Base-by-base conservation (phyloP, 805 yeast genomes). In the Lachancea quebecensis region DNA sequence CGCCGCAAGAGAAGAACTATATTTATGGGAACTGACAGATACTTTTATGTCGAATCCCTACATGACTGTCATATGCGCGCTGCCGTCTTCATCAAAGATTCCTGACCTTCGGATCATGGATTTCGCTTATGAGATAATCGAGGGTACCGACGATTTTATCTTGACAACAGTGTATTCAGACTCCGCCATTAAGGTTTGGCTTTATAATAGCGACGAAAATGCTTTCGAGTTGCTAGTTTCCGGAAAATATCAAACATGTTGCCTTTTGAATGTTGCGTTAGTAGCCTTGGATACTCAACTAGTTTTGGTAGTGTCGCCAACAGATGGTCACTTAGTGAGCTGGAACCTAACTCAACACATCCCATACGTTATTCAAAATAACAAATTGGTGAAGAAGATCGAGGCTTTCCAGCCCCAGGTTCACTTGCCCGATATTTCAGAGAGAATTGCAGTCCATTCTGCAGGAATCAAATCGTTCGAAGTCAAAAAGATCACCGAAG, bases 71-170 rank as follows among this genome's bases (percentile, higher is more conserved):
- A 66, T 66, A 38, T 75, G 81, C 4, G 65, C 77, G 1, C 65
- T 90, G 27, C 78, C 77, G 2, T 78, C 87, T 1, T 67, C 73
- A 1, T 62, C 72, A 9, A 71, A 71, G 11, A 76, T 78, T 46
- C 95, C 95, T 0, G 98, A 93, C 62, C 70, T 93, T 49, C 72
- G 99, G 52, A 80, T 91, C 45, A 91, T 89, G 96, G 95, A 85
- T 62, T 83, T 89, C 57, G 82, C 74, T 50, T 65, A 77, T 5
- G 49, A 72, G 11, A 70, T 72, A 35, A 66, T 73, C 1, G 55
- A 57, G n/a, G 53, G 58, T 0, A 50, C 50, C 5, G 16, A 43
- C 27, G 55, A 54, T 5, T 54, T 49, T 14, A 43, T 60, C 2
- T 55, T 90, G 7, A 75, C 78, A 2, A 77, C 88, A 0, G 95